Evolutionary conservation across 257 asterid species (phyloP).

Genomic region (Rehmannia glutinosa): DNA sequence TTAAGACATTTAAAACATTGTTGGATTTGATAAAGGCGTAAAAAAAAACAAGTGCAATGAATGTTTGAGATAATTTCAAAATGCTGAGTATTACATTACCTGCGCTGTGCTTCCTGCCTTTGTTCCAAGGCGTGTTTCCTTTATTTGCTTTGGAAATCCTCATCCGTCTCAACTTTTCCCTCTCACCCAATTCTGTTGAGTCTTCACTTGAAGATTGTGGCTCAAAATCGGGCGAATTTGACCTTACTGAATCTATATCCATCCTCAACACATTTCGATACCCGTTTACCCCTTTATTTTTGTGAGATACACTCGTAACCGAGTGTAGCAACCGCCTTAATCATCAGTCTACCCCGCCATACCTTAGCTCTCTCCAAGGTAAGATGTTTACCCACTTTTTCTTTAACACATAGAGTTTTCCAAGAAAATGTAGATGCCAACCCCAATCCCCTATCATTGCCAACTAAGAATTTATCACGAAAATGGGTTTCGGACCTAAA

Average conservation of each 20-base stretch:
- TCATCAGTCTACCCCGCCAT: conserved; percentile 44
- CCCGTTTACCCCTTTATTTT: conserved; percentile 27
- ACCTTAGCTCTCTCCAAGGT: conserved; percentile 30
- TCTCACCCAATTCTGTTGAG: conserved; percentile 44
- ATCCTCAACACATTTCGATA: conserved; percentile 32
- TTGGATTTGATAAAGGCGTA: background rate
- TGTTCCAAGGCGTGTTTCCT: conserved; percentile 95
- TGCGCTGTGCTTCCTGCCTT: conserved; percentile 89
- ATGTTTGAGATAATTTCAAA: background rate
- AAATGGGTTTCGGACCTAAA: conserved; percentile 40
- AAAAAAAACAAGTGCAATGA: background rate
- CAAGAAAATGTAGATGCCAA: conserved; percentile 35
- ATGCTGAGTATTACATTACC: conserved; percentile 35
- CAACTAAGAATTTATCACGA: conserved; percentile 24
- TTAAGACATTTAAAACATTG: conserved; percentile 16
- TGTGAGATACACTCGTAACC: conserved; percentile 30
- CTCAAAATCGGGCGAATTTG: conserved; percentile 26
- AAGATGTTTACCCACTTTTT: conserved; percentile 25
- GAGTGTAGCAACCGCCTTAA: conserved; percentile 68
- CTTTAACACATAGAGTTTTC: conserved; percentile 30
- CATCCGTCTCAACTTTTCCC: conserved; percentile 83
- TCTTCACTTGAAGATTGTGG: conserved; percentile 43
- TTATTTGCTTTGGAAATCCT: conserved; percentile 92
- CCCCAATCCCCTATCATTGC: conserved; percentile 48
- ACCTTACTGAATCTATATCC: conserved; percentile 37